phyloP scores from a whole-genome alignment of 306 rosid species.

The Pterocarpus santalinus region DNA sequence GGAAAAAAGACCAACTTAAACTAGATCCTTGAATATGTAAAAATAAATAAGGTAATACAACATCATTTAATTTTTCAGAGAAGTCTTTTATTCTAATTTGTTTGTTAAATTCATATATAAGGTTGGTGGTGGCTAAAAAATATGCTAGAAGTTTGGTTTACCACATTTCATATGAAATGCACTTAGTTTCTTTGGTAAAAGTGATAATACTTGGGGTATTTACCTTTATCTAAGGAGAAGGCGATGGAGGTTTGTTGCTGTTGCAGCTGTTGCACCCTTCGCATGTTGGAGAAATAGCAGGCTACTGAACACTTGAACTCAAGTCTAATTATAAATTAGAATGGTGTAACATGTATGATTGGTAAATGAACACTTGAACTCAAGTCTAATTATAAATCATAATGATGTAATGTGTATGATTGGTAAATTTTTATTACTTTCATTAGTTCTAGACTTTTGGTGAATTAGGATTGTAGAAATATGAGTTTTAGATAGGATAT shows the following conservation, averaged over 20 bases:
- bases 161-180: background rate
- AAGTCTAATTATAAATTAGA: constrained; percentile 33
- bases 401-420: too few relatives aligned
- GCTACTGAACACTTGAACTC: constrained; percentile 65
- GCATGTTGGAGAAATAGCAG: constrained; percentile 96
- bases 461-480: too few relatives aligned
- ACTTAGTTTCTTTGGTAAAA: background rate
- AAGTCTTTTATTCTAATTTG: constrained; percentile 3
- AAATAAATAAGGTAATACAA: constrained; percentile 74
- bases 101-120: constrained; percentile 16
- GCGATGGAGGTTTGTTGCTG: constrained; percentile 93
- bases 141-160: constrained; percentile 14
- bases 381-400: too few relatives aligned
- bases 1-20: constrained; percentile 96
- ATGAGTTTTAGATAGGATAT: too few relatives aligned
- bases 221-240: constrained; percentile 66
- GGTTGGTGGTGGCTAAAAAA: constrained; percentile 35
- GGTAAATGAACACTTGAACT: too few relatives aligned
- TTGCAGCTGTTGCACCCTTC: constrained; percentile 76
- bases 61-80: background rate
- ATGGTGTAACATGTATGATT: too few relatives aligned
- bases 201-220: constrained; percentile 28
- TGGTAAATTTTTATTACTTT: too few relatives aligned
- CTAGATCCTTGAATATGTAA: constrained; percentile 86
- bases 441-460: too few relatives aligned